Percentiles rank a stretch among this genome's conserved stretches.
Evolutionary conservation across 2,329 filamentous ascomycete genomes (phyloP).

Genomic region (Hymenoscyphus fraxineus): DNA sequence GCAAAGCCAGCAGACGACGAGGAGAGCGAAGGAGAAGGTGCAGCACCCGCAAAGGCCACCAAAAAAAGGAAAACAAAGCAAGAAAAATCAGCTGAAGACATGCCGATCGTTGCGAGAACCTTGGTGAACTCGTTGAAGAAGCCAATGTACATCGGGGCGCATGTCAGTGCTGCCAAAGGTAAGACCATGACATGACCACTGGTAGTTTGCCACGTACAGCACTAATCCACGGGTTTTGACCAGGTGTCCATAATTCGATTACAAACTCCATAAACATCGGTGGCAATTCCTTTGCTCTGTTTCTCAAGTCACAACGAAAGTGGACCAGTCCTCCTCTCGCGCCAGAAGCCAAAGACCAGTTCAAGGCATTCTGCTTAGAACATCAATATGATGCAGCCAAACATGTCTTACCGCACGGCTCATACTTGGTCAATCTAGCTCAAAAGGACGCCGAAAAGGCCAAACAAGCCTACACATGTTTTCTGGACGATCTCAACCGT

Average conservation of each 20-base stretch:
- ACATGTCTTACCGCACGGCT: conserved; percentile 86
- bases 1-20: conserved; percentile 26
- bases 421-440: conserved; percentile 93
- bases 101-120: conserved; percentile 68
- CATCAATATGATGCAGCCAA: conserved; percentile 68
- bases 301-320: conserved; percentile 94
- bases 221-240: conserved; percentile 3
- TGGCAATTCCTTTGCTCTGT: conserved; percentile 89
- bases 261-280: conserved; percentile 75
- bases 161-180: conserved; percentile 88
- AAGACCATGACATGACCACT: conserved; percentile 11
- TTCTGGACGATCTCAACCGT: conserved; percentile 81
- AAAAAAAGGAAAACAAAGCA: conserved; percentile 53
- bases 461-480: conserved; percentile 77
- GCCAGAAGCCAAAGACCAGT: conserved; percentile 62
- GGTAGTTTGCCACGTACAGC: not conserved
- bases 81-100: conserved; percentile 51
- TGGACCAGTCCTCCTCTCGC: conserved; percentile 82
- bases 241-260: conserved; percentile 86
- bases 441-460: conserved; percentile 77
- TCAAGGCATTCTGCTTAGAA: conserved; percentile 63
- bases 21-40: conserved; percentile 23
- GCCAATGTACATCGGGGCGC: conserved; percentile 81
- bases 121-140: conserved; percentile 58
- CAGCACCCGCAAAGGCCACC: conserved; percentile 23